Base-by-base conservation (phyloP, 148 eudicot genomes). In the Simmondsia chinensis region DNA sequence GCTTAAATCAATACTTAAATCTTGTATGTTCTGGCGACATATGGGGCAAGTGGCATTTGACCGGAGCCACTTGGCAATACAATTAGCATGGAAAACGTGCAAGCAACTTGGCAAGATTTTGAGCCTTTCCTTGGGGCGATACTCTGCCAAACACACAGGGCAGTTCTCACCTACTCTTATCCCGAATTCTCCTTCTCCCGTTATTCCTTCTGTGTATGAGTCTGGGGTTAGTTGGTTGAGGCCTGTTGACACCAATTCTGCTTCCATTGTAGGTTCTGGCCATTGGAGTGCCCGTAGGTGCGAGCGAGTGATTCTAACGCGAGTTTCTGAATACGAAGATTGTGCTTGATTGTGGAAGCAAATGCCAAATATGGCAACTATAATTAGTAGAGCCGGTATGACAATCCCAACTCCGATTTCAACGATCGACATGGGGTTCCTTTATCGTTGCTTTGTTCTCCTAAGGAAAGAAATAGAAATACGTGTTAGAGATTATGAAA, bases 41-140 rank as follows among this genome's bases (percentile, higher is more conserved):
- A 56, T 19, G 9, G 60, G 60, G 38, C 60, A 56, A 7, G 41
- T 56, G 8, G 11, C 43, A 18, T 56, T 56, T 14, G 5, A 1
- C 0, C 20, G 26, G 17, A 56, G 60, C 60, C 60, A 56, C 20
- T 43, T 20, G 29, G 25, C 52, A 5, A 56, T 17, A 20, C 60
- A 56, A 36, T 26, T 9, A 2, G 17, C 37, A 37, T 57, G 53
- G 26, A 46, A 57, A 6, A 37, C 22, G 31, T 57, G 61, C 9
- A 37, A 7, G 39, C 61, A 57, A 5, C 37, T 38, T 11, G 61
- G 61, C 2, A 57, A 12, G 30, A 57, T 46, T 22, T 46, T 37
- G 10, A 46, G 5, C 2, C 21, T 15, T 4, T 57, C 39, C 1
- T 20, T 7, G 20, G 33, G 17, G 3, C 11, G 9, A 16, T 57